A percentile compares a stretch with the other conserved stretches of the same genome.
Conservation (phyloP, 495 filamentous ascomycete genomes). For the Hyaloscypha finlandica region DNA sequence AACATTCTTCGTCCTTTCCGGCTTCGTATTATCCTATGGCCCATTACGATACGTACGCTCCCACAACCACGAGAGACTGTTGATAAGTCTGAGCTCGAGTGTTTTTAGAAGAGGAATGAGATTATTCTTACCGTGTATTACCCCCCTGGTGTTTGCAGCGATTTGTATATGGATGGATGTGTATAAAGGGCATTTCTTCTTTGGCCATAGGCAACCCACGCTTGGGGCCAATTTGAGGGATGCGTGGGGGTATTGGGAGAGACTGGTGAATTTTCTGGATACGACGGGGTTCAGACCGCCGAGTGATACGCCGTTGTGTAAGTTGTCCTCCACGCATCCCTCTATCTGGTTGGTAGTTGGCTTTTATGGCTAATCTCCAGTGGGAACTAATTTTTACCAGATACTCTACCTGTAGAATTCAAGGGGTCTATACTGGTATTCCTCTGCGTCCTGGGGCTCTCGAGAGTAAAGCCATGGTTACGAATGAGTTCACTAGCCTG, state of each 20-base stretch:
- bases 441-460: background rate
- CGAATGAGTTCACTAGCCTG: slow-evolving; percentile 6
- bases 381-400: background rate
- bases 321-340: background rate
- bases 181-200: slow-evolving; percentile 1
- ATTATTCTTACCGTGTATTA: slow-evolving; percentile 59
- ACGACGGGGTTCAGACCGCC: background rate
- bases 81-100: slow-evolving; percentile 50
- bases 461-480: background rate
- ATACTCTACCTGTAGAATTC: slow-evolving; percentile 16
- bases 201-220: background rate
- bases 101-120: slow-evolving; percentile 66
- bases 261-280: slow-evolving; percentile 1
- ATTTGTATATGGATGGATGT: slow-evolving; percentile 3
- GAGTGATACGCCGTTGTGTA: slow-evolving; percentile 1
- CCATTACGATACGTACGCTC: slow-evolving; percentile 56
- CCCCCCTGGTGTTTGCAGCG: slow-evolving; percentile 41
- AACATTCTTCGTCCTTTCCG: slow-evolving; percentile 71
- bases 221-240: background rate
- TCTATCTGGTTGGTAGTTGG: too few relatives aligned
- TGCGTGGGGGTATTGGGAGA: background rate
- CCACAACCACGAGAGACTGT: slow-evolving; percentile 39
- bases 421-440: slow-evolving; percentile 16
- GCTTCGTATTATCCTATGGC: slow-evolving; percentile 65
- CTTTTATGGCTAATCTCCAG: background rate